These are phyloP conservation scores for Craterostigma plantagineum DNA, from an alignment of 257 asterid genomes.

Conservation along the genomic window DNA sequence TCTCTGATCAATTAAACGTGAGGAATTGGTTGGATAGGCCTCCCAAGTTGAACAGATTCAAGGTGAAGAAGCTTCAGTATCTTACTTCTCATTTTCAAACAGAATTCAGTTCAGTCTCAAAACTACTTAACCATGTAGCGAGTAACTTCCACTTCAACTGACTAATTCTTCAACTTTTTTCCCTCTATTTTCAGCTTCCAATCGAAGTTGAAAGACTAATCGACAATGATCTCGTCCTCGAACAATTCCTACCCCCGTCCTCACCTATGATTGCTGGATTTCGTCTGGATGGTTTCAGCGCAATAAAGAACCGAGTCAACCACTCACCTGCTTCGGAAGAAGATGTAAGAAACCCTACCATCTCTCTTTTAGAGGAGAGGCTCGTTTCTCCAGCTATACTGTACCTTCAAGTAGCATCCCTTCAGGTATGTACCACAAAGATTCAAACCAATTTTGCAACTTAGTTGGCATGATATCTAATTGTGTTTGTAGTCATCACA, in stretches of 20 bases:
- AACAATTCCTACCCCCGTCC: slow-evolving; percentile 62
- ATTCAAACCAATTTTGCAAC: too few species aligned
- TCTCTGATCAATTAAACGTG: slow-evolving; percentile 47
- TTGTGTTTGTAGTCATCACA: neutral
- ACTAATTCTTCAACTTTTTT: too few species aligned
- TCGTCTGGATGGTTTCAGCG: slow-evolving; percentile 84
- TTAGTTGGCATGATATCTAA: too few species aligned
- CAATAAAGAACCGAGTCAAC: slow-evolving; percentile 58
- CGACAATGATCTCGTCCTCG: slow-evolving; percentile 68
- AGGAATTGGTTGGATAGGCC: slow-evolving; percentile 79
- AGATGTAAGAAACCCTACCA: slow-evolving; percentile 16
- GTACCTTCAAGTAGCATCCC: slow-evolving; percentile 72
- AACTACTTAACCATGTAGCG: too few species aligned
- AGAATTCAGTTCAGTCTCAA: neutral
- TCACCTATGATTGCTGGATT: slow-evolving; percentile 89
- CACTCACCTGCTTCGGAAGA: slow-evolving; percentile 56
- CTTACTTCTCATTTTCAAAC: neutral
- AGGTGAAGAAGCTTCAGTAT: slow-evolving; percentile 28
- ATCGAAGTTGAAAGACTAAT: slow-evolving; percentile 72
- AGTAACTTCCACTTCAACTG: too few species aligned
- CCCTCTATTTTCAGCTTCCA: slow-evolving; percentile 48
- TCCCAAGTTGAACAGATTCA: slow-evolving; percentile 66
- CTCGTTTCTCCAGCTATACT: slow-evolving; percentile 63
- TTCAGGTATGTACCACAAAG: slow-evolving; percentile 45
- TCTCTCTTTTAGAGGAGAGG: slow-evolving; percentile 58